Percentiles rank a stretch among this genome's conserved stretches.
These are phyloP conservation scores for Penicillium herquei DNA, from an alignment of 495 filamentous ascomycete genomes.

Conservation along the genomic window DNA sequence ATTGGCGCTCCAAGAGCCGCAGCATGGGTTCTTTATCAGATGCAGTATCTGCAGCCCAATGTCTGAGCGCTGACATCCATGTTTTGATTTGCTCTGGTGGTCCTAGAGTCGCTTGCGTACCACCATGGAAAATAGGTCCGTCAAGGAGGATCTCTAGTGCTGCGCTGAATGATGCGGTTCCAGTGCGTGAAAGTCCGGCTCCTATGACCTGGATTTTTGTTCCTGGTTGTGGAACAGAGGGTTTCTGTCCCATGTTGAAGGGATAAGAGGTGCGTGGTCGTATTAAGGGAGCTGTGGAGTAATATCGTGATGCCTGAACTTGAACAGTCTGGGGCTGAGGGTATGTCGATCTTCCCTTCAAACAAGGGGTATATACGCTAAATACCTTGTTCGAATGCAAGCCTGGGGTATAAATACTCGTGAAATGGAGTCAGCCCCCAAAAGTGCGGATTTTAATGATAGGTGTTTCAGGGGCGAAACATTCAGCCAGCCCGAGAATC, in stretches of 20 bases:
- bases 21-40: slow-evolving; percentile 57
- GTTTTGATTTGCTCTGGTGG: slow-evolving; percentile 17
- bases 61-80: slow-evolving; percentile 20
- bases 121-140: slow-evolving; percentile 28
- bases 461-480: no score
- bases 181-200: slow-evolving; percentile 51
- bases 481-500: no score
- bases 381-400: no score
- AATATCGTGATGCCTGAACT: no score
- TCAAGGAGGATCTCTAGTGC: slow-evolving; percentile 47
- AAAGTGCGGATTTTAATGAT: no score
- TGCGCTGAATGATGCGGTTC: slow-evolving; percentile 46
- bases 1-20: slow-evolving; percentile 50
- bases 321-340: no score
- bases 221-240: slow-evolving; percentile 13
- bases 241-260: slow-evolving; percentile 13
- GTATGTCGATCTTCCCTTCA: no score
- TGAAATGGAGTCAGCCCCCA: no score
- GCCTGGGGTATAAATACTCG: no score
- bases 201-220: slow-evolving; percentile 35
- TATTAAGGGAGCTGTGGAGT: no score
- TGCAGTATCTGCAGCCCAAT: slow-evolving; percentile 10
- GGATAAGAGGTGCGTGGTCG: no score
- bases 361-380: no score
- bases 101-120: slow-evolving; percentile 25